phyloP scores from a whole-genome alignment of 352 stramenopile genomes.

The Phytophthora pluvialis region DNA sequence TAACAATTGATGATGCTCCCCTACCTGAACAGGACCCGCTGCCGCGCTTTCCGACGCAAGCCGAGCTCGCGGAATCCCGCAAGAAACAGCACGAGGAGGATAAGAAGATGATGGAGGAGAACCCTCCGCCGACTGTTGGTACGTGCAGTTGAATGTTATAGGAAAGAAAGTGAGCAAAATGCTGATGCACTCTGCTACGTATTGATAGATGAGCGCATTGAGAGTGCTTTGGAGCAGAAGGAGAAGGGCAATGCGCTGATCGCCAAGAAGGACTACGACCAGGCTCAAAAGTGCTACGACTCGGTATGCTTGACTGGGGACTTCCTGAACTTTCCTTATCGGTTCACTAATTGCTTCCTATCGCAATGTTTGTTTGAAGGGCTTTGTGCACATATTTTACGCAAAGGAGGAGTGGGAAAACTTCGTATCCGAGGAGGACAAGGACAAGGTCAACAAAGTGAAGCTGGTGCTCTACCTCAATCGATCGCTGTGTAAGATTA shows the following conservation, averaged over 20 bases:
- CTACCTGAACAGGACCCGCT: slow-evolving; percentile 57
- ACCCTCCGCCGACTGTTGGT: slow-evolving; percentile 82
- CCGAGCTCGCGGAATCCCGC: slow-evolving; percentile 81
- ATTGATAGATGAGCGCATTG: slow-evolving; percentile 70
- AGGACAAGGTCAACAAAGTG: slow-evolving; percentile 80
- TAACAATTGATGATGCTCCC: neutral
- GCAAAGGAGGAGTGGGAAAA: slow-evolving; percentile 88
- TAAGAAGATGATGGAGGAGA: slow-evolving; percentile 86
- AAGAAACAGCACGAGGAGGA: slow-evolving; percentile 86
- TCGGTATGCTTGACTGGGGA: slow-evolving; percentile 43
- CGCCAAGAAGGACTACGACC: slow-evolving; percentile 70
- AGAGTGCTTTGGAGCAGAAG: slow-evolving; percentile 73
- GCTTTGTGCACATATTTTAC: slow-evolving; percentile 89
- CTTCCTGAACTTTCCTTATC: no score
- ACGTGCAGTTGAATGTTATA: slow-evolving; percentile 1
- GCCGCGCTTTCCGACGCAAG: slow-evolving; percentile 83
- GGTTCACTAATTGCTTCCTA: no score
- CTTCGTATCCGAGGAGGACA: slow-evolving; percentile 72
- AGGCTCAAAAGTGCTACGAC: slow-evolving; percentile 87
- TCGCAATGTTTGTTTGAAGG: slow-evolving; percentile 35
- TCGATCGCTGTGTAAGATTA: slow-evolving; percentile 85
- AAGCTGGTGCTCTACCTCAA: slow-evolving; percentile 89
- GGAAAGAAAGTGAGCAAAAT: neutral
- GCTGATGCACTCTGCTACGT: slow-evolving; percentile 1
- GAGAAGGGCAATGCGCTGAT: slow-evolving; percentile 82